Conservation (phyloP, 140 eudicot genomes). For the Anethum foeniculum region DNA sequence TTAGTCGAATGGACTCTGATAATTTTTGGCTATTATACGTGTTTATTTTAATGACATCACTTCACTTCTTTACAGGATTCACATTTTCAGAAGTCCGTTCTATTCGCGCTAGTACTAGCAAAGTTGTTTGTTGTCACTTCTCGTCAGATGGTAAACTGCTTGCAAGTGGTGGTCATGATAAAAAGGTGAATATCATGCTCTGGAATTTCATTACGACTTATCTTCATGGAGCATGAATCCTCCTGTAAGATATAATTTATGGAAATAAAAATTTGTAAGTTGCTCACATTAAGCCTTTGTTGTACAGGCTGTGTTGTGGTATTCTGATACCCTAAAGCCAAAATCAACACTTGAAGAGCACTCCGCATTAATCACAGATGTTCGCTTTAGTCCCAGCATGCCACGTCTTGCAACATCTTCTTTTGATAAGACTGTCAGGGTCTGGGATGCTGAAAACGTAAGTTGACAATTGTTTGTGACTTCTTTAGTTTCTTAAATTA, state of each 20-base stretch:
- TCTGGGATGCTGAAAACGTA: constrained; percentile 96
- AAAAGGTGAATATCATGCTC: constrained; percentile 48
- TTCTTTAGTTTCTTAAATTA: neutral
- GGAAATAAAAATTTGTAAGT: neutral
- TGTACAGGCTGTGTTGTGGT: constrained; percentile 88
- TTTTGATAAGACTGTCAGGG: constrained; percentile 91
- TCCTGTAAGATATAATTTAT: neutral
- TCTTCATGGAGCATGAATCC: neutral
- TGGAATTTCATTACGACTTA: neutral
- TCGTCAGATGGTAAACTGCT: constrained; percentile 95
- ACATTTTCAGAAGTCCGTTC: constrained; percentile 72
- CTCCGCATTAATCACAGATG: constrained; percentile 74
- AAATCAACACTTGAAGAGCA: constrained; percentile 88
- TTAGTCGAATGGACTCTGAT: neutral
- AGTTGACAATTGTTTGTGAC: constrained; percentile 20
- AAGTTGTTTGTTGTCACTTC: constrained; percentile 91
- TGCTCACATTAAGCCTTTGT: constrained; percentile 6
- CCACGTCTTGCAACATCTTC: constrained; percentile 97
- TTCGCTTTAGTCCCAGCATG: constrained; percentile 96
- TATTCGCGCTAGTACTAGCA: constrained; percentile 79
- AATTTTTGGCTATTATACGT: neutral
- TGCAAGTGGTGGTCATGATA: constrained; percentile 97
- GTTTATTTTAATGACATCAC: neutral
- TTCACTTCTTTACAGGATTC: constrained; percentile 44
- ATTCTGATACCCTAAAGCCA: constrained; percentile 64